phyloP scores from a whole-genome alignment of 805 yeast genomes.

The Wickerhamomyces sydowiorum region DNA sequence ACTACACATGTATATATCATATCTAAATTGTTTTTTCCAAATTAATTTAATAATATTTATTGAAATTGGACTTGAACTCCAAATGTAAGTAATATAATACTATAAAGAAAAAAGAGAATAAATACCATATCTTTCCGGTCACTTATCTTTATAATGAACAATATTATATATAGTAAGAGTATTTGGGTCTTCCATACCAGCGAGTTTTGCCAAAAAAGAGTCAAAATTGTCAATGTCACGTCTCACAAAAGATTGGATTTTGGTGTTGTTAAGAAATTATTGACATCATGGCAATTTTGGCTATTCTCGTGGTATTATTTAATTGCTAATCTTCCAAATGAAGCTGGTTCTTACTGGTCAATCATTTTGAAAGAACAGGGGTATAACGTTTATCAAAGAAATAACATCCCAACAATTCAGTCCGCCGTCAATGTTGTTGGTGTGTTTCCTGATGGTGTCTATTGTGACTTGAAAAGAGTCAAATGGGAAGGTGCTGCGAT shows the following conservation, averaged over 20 bases:
- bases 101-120: too few species aligned
- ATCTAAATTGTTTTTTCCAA: too few species aligned
- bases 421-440: background rate
- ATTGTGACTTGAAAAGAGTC: background rate
- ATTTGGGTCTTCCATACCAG: background rate
- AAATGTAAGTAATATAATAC: too few species aligned
- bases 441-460: background rate
- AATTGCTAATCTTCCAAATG: background rate
- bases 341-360: slow-evolving; percentile 1
- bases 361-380: slow-evolving; percentile 1
- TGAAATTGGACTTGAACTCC: too few species aligned
- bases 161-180: background rate
- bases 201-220: background rate
- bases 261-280: background rate
- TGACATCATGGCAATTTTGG: slow-evolving; percentile 3
- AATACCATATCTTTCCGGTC: too few species aligned
- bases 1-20: too few species aligned
- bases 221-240: background rate
- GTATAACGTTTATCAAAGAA: slow-evolving; percentile 1
- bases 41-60: too few species aligned
- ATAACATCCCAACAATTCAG: slow-evolving; percentile 1
- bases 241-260: background rate
- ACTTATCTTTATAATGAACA: too few species aligned
- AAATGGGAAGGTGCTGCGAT: slow-evolving; percentile 2
- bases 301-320: background rate